A percentile compares a stretch with the other conserved stretches of the same genome.
Evolutionary conservation across 108 stramenopile species (phyloP).

Genomic region (Cylindrotheca fusiformis): DNA sequence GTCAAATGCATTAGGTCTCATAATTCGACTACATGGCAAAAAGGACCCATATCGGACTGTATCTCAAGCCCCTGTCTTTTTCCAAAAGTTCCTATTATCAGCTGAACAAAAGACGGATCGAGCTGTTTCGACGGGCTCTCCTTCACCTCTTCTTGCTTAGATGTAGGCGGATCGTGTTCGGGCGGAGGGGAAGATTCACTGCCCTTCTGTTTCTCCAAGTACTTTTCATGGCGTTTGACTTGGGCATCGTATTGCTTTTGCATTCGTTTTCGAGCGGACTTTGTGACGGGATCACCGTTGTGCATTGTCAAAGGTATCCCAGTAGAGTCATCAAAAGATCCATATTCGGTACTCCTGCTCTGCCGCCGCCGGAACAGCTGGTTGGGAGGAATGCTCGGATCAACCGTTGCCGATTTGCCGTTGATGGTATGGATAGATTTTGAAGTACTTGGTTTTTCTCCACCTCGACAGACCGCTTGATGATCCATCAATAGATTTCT

Average conservation of each 20-base stretch:
- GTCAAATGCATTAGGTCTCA: background rate
- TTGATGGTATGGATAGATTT: background rate
- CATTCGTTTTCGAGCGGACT: slow-evolving; percentile 54
- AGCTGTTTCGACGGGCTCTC: background rate
- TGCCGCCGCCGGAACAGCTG: slow-evolving; percentile 40
- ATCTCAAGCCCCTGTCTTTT: slow-evolving; percentile 60
- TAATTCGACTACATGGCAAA: slow-evolving; percentile 54
- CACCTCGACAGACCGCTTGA: slow-evolving; percentile 17
- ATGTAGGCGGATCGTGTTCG: background rate
- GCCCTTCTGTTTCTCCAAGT: background rate
- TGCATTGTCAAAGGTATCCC: slow-evolving; percentile 49
- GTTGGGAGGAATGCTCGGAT: slow-evolving; percentile 44
- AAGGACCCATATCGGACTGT: slow-evolving; percentile 64
- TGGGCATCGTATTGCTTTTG: slow-evolving; percentile 54
- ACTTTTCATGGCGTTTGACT: slow-evolving; percentile 46
- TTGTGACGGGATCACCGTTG: slow-evolving; percentile 45
- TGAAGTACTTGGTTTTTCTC: background rate
- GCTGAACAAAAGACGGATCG: slow-evolving; percentile 42
- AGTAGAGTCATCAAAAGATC: slow-evolving; percentile 30
- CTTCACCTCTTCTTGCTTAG: background rate
- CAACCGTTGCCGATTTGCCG: background rate
- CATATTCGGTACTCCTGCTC: slow-evolving; percentile 14
- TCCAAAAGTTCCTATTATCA: slow-evolving; percentile 62
- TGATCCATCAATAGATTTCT: slow-evolving; percentile 30
- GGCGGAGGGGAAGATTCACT: background rate